These are phyloP conservation scores for Mortierella sp. DNA, from an alignment of 371 early-diverging fungal species.

Conservation along the genomic window DNA sequence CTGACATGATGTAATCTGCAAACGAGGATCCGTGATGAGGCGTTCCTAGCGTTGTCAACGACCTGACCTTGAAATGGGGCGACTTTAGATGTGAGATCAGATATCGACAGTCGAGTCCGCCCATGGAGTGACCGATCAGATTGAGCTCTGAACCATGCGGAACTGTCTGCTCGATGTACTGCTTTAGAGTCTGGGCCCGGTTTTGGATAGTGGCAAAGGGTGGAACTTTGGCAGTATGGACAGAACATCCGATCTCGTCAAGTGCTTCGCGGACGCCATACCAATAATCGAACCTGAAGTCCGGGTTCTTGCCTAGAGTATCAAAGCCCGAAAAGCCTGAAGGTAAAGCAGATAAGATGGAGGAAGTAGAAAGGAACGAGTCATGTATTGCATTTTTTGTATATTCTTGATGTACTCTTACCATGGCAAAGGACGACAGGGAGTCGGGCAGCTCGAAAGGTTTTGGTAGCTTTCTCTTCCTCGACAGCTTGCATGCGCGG, in stretches of 20 bases:
- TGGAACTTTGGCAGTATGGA: conserved; percentile 84
- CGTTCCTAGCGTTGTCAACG: conserved; percentile 89
- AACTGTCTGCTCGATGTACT: conserved; percentile 65
- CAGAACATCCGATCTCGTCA: conserved; percentile 81
- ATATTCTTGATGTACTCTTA: conserved; percentile 4
- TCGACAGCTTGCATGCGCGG: conserved; percentile 56
- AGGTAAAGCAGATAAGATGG: not conserved
- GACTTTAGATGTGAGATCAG: conserved; percentile 81
- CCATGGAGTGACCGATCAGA: conserved; percentile 66
- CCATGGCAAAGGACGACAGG: conserved; percentile 93
- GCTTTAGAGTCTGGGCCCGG: conserved; percentile 81
- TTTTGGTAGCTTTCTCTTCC: conserved; percentile 47
- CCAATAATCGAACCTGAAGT: conserved; percentile 90
- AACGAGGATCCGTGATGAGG: conserved; percentile 92
- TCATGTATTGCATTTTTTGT: too few relatives aligned
- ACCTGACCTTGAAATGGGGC: conserved; percentile 69
- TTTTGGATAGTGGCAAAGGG: conserved; percentile 78
- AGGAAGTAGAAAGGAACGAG: too few relatives aligned
- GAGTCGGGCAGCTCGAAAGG: conserved; percentile 79
- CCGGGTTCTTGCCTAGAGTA: conserved; percentile 66
- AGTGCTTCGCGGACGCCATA: conserved; percentile 85
- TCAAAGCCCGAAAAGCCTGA: conserved; percentile 69
- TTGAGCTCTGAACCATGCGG: conserved; percentile 65
- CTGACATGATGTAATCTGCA: conserved; percentile 77
- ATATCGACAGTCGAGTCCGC: conserved; percentile 91